Percentiles rank a stretch among this genome's conserved stretches.
Evolutionary conservation across 2,329 filamentous ascomycete species (phyloP).

Genomic region (Leptographium wingfieldii): DNA sequence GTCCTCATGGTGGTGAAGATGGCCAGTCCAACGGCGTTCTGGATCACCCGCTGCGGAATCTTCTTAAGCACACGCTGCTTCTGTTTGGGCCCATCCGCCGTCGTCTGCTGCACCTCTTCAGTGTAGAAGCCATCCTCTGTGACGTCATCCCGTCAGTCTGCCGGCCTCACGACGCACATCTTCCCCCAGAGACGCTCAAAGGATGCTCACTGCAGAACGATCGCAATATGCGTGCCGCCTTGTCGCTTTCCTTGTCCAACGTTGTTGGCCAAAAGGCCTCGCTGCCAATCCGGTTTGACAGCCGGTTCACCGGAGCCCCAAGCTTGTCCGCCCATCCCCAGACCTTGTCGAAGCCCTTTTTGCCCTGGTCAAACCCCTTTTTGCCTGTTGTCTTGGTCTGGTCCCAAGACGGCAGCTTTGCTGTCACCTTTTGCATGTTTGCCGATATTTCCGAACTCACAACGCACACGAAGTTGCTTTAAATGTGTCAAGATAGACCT

Average conservation of each 20-base stretch:
- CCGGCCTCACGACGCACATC: no score
- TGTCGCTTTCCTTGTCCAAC: constrained; percentile 62
- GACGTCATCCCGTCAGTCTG: background rate
- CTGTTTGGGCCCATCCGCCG: constrained; percentile 9
- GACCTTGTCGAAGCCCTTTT: constrained; percentile 62
- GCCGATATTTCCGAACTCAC: constrained; percentile 7
- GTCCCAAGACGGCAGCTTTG: constrained; percentile 34
- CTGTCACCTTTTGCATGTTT: constrained; percentile 22
- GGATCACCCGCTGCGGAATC: constrained; percentile 47
- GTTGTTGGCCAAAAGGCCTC: constrained; percentile 68
- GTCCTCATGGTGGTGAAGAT: constrained; percentile 57
- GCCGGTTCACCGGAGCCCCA: constrained; percentile 12
- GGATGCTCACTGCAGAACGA: constrained; percentile 50
- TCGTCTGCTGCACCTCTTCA: constrained; percentile 15
- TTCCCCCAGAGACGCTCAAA: no score
- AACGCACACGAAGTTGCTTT: background rate
- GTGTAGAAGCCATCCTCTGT: constrained; percentile 41
- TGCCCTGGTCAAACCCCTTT: constrained; percentile 23
- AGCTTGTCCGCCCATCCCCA: constrained; percentile 56
- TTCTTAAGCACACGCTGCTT: constrained; percentile 35
- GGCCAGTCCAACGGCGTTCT: constrained; percentile 53
- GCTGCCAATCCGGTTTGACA: constrained; percentile 36
- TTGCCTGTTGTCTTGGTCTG: constrained; percentile 30
- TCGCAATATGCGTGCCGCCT: constrained; percentile 60
- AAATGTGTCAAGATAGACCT: background rate